A percentile compares a stretch with the other conserved stretches of the same genome.
These are phyloP conservation scores for Verticillium zaregamsianum DNA, from an alignment of 2,329 filamentous ascomycete genomes.

Conservation along the genomic window DNA sequence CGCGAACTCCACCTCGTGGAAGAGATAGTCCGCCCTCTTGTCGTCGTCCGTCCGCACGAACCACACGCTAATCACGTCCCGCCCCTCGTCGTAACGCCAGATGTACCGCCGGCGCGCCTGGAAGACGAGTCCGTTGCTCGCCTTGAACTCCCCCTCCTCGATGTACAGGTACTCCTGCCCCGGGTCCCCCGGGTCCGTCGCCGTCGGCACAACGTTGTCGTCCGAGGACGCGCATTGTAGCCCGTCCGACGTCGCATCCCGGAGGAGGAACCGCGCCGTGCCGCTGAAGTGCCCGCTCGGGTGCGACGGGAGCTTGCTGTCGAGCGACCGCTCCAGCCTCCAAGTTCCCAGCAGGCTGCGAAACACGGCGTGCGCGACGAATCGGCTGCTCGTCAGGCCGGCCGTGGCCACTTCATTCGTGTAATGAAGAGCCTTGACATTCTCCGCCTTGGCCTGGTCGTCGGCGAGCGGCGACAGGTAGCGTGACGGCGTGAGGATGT, in stretches of 20 bases:
- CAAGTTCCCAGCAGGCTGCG: constrained; percentile 67
- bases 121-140: constrained; percentile 52
- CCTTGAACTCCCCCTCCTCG: constrained; percentile 62
- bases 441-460: constrained; percentile 32
- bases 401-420: constrained; percentile 37
- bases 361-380: constrained; percentile 64
- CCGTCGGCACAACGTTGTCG: constrained; percentile 3
- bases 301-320: constrained; percentile 49
- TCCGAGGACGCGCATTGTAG: not conserved
- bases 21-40: constrained; percentile 64
- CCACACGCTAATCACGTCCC: constrained; percentile 65
- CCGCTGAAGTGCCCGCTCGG: constrained; percentile 64
- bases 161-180: constrained; percentile 64
- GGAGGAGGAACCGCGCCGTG: constrained; percentile 59
- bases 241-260: constrained; percentile 53
- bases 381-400: constrained; percentile 40
- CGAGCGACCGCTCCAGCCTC: constrained; percentile 56
- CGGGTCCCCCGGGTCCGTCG: constrained; percentile 19
- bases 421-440: constrained; percentile 38
- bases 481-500: constrained; percentile 53
- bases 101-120: constrained; percentile 63
- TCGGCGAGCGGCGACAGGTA: constrained; percentile 38
- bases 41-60: constrained; percentile 64
- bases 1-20: constrained; percentile 67
- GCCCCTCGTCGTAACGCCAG: constrained; percentile 62